These are phyloP conservation scores for Candida sanyaensis DNA, from an alignment of 1,139 yeast species.

Conservation along the genomic window DNA sequence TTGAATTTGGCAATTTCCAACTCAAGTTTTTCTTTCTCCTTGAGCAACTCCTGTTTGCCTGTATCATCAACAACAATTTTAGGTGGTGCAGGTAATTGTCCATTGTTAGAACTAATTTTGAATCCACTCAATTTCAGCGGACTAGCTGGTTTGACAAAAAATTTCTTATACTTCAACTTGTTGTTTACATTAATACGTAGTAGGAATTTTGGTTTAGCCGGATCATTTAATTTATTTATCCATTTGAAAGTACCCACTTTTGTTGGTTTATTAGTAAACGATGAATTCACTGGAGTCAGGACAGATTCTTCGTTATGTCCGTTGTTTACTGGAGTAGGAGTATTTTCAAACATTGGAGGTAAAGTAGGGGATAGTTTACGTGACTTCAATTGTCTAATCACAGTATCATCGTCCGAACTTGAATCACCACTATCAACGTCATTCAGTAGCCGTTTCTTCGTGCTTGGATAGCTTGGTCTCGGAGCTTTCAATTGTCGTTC, in stretches of 20 bases:
- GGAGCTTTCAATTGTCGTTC: conserved; percentile 7
- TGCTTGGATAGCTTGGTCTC: conserved; percentile 11
- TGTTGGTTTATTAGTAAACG: conserved; percentile 11
- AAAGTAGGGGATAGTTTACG: conserved; percentile 33
- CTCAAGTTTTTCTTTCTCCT: conserved; percentile 1
- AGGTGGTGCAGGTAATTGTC: not conserved
- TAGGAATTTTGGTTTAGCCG: conserved; percentile 31
- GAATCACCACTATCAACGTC: conserved; percentile 2
- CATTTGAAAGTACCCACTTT: conserved; percentile 25
- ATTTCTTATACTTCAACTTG: conserved; percentile 18
- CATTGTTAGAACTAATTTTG: conserved; percentile 20
- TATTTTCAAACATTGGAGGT: conserved; percentile 29
- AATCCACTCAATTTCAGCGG: conserved; percentile 22
- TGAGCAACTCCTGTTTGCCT: not conserved
- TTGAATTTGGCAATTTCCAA: conserved; percentile 4
- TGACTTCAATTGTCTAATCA: conserved; percentile 5
- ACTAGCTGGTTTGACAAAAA: conserved; percentile 5
- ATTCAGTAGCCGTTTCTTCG: conserved; percentile 7
- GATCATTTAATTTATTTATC: conserved; percentile 30
- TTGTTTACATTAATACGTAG: conserved; percentile 29
- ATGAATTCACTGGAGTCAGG: not conserved
- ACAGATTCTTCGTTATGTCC: not conserved
- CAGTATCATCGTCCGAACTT: conserved; percentile 7
- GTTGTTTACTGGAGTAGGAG: not conserved
- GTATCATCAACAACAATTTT: not conserved